Evolutionary conservation across 192 early-diverging fungal species (phyloP), one percentile per base, ranked within the genome.

Genomic region (Jimgerdemannia flammicorona): DNA sequence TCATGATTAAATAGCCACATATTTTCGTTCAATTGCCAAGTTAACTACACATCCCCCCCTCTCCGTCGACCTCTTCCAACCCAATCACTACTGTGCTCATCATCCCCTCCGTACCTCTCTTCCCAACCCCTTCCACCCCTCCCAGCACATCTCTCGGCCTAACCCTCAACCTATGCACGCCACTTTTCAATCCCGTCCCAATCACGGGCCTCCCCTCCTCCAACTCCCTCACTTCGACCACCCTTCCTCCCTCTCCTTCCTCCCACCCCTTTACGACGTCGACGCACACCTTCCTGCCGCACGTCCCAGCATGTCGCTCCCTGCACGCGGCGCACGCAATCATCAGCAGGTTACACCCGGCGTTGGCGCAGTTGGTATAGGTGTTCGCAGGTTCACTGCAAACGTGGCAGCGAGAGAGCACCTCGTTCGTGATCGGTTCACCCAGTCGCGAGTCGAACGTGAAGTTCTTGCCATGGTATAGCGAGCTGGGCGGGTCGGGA

Each of bases 371-470:
- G 64, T 94, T 94, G 10, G 88, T 90, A 69, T 89, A 91, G 6
- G 71, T 74, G 29, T 91, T 90, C 73, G 90, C 91, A 10, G 88
- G 79, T 40, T 74, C 69, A 19, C 91, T 91, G 69, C 93, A 94
- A 19, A 91, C 87, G 67, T 92, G 89, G 72, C 93, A 94, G 44
- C 87, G 80, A 19, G 74, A 74, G 8, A 93, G 68, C 0, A 94
- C 83, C 3, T 92, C 91, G 40, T 85, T 77, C 10, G 93, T 92
- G 29, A 91, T 88, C 11, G 80, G 81, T 76, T 94, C 93, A 19
- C 93, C 92, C 18, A 91, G 73, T 2, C 93, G 92, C 70, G 88
- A 87, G 78, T 94, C 93, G 74, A 94, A 94, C 3, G 93, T 94
- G 77, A 94, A 94, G 75, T 94, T 94, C 40, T 91, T 93, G 64